Conservation (phyloP, 2,329 filamentous ascomycete genomes). For the Tolypocladium cylindrosporum region DNA sequence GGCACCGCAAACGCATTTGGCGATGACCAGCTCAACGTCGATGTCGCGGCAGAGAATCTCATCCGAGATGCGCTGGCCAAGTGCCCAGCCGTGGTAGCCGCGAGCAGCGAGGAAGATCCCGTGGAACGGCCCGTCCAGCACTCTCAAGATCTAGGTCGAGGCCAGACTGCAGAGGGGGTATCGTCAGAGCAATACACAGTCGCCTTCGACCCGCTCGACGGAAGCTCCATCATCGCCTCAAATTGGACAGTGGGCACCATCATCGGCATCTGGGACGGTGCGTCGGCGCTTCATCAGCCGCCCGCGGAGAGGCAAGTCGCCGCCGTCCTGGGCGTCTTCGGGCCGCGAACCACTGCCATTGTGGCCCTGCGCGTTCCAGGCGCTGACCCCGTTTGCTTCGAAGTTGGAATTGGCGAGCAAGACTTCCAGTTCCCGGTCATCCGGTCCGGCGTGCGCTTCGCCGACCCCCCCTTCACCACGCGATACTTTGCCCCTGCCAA, state of each 20-base stretch:
- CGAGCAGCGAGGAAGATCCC: slow-evolving; percentile 53
- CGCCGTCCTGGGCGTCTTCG: slow-evolving; percentile 42
- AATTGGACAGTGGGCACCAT: slow-evolving; percentile 53
- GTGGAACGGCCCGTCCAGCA: slow-evolving; percentile 29
- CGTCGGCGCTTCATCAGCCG: slow-evolving; percentile 28
- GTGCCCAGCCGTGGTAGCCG: slow-evolving; percentile 36
- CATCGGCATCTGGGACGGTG: slow-evolving; percentile 47
- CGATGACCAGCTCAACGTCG: slow-evolving; percentile 49
- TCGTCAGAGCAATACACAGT: slow-evolving; percentile 41
- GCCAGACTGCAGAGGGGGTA: background rate
- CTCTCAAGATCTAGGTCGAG: background rate
- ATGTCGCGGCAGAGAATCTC: slow-evolving; percentile 38
- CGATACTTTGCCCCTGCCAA: slow-evolving; percentile 56
- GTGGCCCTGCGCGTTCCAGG: slow-evolving; percentile 41
- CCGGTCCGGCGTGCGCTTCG: slow-evolving; percentile 27
- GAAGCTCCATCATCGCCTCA: slow-evolving; percentile 48
- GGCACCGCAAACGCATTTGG: slow-evolving; percentile 47
- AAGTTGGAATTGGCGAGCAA: slow-evolving; percentile 32
- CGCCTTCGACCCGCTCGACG: slow-evolving; percentile 55
- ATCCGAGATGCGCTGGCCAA: slow-evolving; percentile 32
- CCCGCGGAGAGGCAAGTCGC: slow-evolving; percentile 34
- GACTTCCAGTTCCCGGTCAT: slow-evolving; percentile 26
- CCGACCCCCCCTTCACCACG: slow-evolving; percentile 29
- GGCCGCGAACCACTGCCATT: slow-evolving; percentile 44
- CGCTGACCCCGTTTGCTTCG: slow-evolving; percentile 32